Percentiles rank a stretch among this genome's conserved stretches.
Conservation (phyloP, 352 stramenopile species). For the Phytophthora palmivora region DNA sequence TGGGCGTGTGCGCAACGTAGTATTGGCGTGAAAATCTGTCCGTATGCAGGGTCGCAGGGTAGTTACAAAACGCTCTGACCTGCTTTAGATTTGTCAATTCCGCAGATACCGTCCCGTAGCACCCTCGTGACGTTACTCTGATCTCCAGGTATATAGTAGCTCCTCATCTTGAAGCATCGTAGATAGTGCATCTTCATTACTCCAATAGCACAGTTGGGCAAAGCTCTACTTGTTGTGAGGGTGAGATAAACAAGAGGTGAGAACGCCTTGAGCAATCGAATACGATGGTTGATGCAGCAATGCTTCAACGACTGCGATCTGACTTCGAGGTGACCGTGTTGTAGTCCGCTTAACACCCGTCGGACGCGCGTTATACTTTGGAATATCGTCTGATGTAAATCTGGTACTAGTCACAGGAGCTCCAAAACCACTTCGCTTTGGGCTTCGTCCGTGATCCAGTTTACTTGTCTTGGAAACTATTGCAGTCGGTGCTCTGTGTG, state of each 20-base stretch:
- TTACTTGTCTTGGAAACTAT: not conserved
- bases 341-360: slow-evolving; percentile 11
- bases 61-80: slow-evolving; percentile 31
- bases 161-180: not conserved
- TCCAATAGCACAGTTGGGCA: too few relatives aligned
- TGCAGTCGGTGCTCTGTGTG: not conserved
- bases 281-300: slow-evolving; percentile 41
- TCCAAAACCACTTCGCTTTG: not conserved
- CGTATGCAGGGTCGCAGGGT: slow-evolving; percentile 14
- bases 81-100: not conserved
- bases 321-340: slow-evolving; percentile 29
- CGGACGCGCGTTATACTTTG: slow-evolving; percentile 3
- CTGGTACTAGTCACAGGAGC: not conserved
- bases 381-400: not conserved
- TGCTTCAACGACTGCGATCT: slow-evolving; percentile 30
- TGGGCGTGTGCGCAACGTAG: not conserved
- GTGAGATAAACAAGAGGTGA: slow-evolving; percentile 18
- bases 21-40: not conserved
- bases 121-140: too few relatives aligned
- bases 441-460: slow-evolving; percentile 1
- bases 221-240: slow-evolving; percentile 12
- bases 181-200: not conserved
- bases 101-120: not conserved
- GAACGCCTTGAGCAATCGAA: slow-evolving; percentile 24
- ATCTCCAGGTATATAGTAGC: not conserved